phyloP scores from a whole-genome alignment of 2,329 filamentous ascomycete species.

The Calycina herbarum region DNA sequence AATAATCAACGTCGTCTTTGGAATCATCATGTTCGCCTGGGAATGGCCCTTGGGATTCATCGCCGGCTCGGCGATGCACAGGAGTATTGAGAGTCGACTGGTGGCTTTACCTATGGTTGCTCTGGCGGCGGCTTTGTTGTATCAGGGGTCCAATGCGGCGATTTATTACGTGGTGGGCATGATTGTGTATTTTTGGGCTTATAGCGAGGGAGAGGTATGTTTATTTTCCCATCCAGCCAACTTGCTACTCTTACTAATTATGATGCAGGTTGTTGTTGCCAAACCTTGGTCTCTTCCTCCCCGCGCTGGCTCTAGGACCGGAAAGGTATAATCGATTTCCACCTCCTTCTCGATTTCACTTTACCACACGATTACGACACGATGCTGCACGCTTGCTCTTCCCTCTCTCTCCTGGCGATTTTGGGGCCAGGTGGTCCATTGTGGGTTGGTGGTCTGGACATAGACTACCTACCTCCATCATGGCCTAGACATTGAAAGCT shows the following conservation, averaged over 20 bases:
- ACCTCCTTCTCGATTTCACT: background rate
- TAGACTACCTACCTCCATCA: too few relatives aligned
- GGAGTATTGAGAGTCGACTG: slow-evolving; percentile 83
- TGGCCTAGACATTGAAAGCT: too few relatives aligned
- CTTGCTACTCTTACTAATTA: too few relatives aligned
- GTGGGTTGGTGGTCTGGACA: too few relatives aligned
- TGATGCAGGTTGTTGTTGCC: slow-evolving; percentile 23
- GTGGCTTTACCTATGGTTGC: slow-evolving; percentile 78
- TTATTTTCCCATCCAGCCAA: too few relatives aligned
- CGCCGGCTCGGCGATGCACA: slow-evolving; percentile 76
- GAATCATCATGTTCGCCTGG: slow-evolving; percentile 75
- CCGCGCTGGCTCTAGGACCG: slow-evolving; percentile 16
- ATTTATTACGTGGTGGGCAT: slow-evolving; percentile 89
- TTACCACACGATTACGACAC: background rate
- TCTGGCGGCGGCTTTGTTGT: slow-evolving; percentile 74
- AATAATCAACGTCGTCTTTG: slow-evolving; percentile 83
- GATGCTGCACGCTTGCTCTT: too few relatives aligned
- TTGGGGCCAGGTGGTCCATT: too few relatives aligned
- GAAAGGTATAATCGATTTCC: slow-evolving; percentile 31
- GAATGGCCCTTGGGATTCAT: slow-evolving; percentile 86
- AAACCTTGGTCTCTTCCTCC: slow-evolving; percentile 36
- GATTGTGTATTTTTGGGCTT: slow-evolving; percentile 92
- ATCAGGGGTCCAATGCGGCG: slow-evolving; percentile 89
- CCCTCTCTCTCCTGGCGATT: too few relatives aligned
- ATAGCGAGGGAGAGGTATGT: slow-evolving; percentile 92